A percentile compares a stretch with the other conserved stretches of the same genome.
Conservation (phyloP, 228 moss, liverwort and hornwort species). For the Sphagnum magellanicum region DNA sequence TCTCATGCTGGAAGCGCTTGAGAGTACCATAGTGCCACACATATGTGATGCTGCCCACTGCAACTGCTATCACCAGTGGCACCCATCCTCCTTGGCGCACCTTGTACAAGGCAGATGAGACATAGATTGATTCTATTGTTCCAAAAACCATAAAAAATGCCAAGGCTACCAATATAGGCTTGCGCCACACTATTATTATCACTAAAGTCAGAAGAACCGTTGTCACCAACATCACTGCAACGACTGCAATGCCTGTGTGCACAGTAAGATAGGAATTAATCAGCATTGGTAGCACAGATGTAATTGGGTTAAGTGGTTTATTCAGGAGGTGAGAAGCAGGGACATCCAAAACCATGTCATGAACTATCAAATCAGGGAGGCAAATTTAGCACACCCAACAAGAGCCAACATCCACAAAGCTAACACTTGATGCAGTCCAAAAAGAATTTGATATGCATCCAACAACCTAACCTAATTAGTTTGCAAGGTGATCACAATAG, state of each 20-base stretch:
- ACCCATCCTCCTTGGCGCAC: slow-evolving; percentile 82
- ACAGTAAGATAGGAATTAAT: neutral
- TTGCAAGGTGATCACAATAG: too few species aligned
- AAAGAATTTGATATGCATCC: too few species aligned
- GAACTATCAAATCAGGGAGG: too few species aligned
- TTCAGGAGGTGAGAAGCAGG: neutral
- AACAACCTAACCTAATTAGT: too few species aligned
- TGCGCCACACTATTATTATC: slow-evolving; percentile 78
- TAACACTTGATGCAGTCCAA: too few species aligned
- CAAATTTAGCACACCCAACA: too few species aligned
- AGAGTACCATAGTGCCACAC: slow-evolving; percentile 85
- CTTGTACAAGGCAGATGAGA: slow-evolving; percentile 71
- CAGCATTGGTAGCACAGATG: neutral
- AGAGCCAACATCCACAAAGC: too few species aligned
- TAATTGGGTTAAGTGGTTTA: neutral
- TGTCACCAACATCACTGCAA: slow-evolving; percentile 80
- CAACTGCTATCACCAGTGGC: slow-evolving; percentile 69
- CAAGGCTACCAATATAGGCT: slow-evolving; percentile 32
- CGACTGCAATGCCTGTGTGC: slow-evolving; percentile 72
- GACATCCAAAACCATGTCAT: neutral
- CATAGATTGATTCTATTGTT: slow-evolving; percentile 45
- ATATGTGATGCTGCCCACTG: slow-evolving; percentile 68
- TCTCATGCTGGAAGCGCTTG: slow-evolving; percentile 82
- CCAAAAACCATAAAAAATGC: slow-evolving; percentile 48
- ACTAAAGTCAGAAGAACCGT: slow-evolving; percentile 64